Percentiles rank a stretch among this genome's conserved stretches.
phyloP scores from a whole-genome alignment of 768 basidiomycete species.

The Boletus rufocinnamomeus region DNA sequence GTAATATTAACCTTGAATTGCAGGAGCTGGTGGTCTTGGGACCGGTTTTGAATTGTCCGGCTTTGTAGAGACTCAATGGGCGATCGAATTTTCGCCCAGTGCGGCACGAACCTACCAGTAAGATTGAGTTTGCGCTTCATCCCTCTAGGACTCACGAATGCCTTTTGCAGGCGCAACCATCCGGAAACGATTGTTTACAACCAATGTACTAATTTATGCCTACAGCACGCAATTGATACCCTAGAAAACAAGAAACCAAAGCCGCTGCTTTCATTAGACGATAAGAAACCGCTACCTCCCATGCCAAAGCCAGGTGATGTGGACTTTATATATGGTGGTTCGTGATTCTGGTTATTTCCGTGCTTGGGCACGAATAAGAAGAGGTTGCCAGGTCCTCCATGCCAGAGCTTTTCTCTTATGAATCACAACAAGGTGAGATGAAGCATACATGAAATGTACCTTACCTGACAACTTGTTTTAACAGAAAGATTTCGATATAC shows the following conservation, averaged over 20 bases:
- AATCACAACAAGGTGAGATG: slow-evolving; percentile 59
- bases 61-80: slow-evolving; percentile 66
- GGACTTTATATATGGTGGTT: slow-evolving; percentile 76
- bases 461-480: slow-evolving; percentile 4
- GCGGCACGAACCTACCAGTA: slow-evolving; percentile 68
- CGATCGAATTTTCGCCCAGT: slow-evolving; percentile 63
- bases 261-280: slow-evolving; percentile 44
- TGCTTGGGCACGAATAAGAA: neutral
- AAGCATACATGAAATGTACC: neutral
- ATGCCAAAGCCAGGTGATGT: slow-evolving; percentile 64
- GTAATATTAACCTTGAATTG: neutral
- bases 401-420: slow-evolving; percentile 68
- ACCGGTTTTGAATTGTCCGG: slow-evolving; percentile 63
- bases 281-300: slow-evolving; percentile 37
- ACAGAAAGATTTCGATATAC: slow-evolving; percentile 60
- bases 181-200: slow-evolving; percentile 61
- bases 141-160: neutral
- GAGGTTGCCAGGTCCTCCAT: slow-evolving; percentile 60
- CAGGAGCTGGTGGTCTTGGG: slow-evolving; percentile 77
- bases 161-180: slow-evolving; percentile 57
- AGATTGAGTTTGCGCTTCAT: slow-evolving; percentile 17
- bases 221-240: slow-evolving; percentile 57
- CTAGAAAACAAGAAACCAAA: slow-evolving; percentile 42
- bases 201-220: slow-evolving; percentile 59
- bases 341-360: slow-evolving; percentile 20